phyloP scores from a whole-genome alignment of 2,329 filamentous ascomycete species.

The Talaromyces albobiverticillius region DNA sequence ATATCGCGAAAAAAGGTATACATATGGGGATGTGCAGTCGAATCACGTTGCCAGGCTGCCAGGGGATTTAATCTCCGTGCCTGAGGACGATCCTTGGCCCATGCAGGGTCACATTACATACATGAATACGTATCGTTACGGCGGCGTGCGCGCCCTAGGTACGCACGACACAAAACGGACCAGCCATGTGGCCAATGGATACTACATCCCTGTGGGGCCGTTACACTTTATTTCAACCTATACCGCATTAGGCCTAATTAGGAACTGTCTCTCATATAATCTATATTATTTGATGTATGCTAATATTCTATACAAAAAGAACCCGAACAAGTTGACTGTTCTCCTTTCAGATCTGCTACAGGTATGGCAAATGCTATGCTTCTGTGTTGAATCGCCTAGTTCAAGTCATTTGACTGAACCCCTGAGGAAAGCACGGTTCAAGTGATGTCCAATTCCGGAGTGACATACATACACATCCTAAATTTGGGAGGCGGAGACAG shows the following conservation, averaged over 20 bases:
- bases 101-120: neutral
- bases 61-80: neutral
- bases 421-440: too few relatives aligned
- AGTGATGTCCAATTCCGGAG: neutral
- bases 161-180: neutral
- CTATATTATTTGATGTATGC: too few relatives aligned
- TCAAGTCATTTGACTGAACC: too few relatives aligned
- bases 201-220: neutral
- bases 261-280: too few relatives aligned
- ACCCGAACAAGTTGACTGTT: too few relatives aligned
- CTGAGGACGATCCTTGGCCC: neutral
- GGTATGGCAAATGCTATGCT: too few relatives aligned
- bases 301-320: too few relatives aligned
- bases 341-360: too few relatives aligned
- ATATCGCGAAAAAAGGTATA: too few relatives aligned
- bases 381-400: too few relatives aligned
- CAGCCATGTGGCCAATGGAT: constrained; percentile 6
- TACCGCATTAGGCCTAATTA: neutral
- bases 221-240: neutral
- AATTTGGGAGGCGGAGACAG: neutral
- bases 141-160: neutral
- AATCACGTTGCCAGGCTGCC: neutral
- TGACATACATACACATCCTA: neutral
- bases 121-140: neutral
- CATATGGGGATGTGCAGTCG: too few relatives aligned